phyloP scores from a whole-genome alignment of 1,284 basidiomycete species.

The Marasmius fiardii region DNA sequence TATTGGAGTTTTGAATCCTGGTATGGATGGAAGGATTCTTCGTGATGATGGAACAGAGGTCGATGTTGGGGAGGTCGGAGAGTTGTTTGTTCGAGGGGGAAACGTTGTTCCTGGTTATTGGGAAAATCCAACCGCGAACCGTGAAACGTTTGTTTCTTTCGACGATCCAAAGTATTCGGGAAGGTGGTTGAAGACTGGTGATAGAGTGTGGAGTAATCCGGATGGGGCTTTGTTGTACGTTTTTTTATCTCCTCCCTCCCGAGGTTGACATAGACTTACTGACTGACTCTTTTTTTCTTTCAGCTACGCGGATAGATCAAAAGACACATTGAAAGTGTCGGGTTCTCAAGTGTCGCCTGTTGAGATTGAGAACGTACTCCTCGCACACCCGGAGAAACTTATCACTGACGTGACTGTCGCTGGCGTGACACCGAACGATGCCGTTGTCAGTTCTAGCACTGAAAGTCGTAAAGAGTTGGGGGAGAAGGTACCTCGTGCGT shows the following conservation, averaged over 20 bases:
- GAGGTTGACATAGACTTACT: neutral
- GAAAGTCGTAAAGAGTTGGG: constrained; percentile 56
- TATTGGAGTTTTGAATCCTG: constrained; percentile 37
- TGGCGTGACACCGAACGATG: constrained; percentile 42
- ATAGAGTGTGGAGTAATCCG: constrained; percentile 56
- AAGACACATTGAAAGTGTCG: constrained; percentile 73
- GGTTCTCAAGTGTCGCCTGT: constrained; percentile 71
- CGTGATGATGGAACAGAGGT: neutral
- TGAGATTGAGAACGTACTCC: constrained; percentile 65
- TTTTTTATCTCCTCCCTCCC: neutral
- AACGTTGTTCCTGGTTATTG: neutral
- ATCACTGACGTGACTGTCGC: constrained; percentile 62
- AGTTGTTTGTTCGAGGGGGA: neutral
- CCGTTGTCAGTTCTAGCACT: neutral
- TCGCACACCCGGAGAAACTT: constrained; percentile 54
- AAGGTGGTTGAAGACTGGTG: constrained; percentile 70
- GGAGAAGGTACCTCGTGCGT: constrained; percentile 68
- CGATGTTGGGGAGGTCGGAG: neutral
- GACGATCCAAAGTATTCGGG: constrained; percentile 20
- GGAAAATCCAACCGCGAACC: neutral
- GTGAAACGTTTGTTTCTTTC: constrained; percentile 54
- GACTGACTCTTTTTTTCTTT: neutral
- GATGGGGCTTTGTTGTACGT: constrained; percentile 62
- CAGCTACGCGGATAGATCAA: constrained; percentile 52
- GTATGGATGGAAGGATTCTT: neutral